A percentile compares a stretch with the other conserved stretches of the same genome.
These are phyloP conservation scores for Amanita fuliginea DNA, from an alignment of 768 basidiomycete genomes.

Conservation along the genomic window DNA sequence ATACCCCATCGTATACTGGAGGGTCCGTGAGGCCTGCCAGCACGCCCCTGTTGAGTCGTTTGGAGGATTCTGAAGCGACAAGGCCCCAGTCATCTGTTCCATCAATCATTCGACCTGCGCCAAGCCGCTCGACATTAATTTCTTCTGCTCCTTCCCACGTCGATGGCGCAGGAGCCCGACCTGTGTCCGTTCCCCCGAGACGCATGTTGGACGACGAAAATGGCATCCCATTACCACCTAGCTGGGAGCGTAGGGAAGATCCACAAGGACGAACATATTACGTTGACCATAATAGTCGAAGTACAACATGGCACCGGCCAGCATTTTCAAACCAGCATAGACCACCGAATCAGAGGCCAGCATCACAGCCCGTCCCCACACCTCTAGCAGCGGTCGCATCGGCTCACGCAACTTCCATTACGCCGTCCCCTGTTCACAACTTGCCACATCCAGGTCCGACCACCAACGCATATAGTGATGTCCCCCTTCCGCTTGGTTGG, in stretches of 20 bases:
- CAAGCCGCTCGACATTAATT: conserved; percentile 16
- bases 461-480: conserved; percentile 33
- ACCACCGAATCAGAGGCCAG: conserved; percentile 15
- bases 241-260: conserved; percentile 80
- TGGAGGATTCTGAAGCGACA: not conserved
- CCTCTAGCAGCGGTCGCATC: conserved; percentile 16
- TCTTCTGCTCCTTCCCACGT: conserved; percentile 12
- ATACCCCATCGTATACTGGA: not conserved
- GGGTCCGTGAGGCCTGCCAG: not conserved
- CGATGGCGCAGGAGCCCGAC: conserved; percentile 11
- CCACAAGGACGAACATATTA: conserved; percentile 67
- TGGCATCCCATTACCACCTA: conserved; percentile 54
- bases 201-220: conserved; percentile 44
- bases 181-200: conserved; percentile 10
- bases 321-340: conserved; percentile 16
- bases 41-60: not conserved
- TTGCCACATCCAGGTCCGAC: conserved; percentile 18
- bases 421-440: conserved; percentile 13
- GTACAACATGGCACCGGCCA: conserved; percentile 74
- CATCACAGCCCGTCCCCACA: conserved; percentile 15
- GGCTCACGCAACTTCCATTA: conserved; percentile 12
- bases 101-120: conserved; percentile 15
- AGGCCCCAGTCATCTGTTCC: not conserved
- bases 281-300: conserved; percentile 76
- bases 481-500: conserved; percentile 83